phyloP scores from a whole-genome alignment of 169 alveolate genomes.

The Plasmodium ovale region DNA sequence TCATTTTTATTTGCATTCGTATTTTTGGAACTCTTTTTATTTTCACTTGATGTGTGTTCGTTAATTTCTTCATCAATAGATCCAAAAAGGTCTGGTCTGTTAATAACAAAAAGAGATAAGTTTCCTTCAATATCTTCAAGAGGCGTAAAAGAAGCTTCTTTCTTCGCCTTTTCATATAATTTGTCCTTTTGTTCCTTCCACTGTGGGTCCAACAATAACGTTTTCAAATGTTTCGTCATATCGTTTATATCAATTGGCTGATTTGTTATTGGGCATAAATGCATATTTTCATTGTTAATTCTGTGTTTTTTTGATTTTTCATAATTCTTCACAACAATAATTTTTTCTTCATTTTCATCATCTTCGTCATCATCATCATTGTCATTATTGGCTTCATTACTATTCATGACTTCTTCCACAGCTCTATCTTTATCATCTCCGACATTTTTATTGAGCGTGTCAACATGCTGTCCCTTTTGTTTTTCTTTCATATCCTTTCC shows the following conservation, averaged over 20 bases:
- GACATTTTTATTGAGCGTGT: slow-evolving; percentile 40
- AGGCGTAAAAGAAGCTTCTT: slow-evolving; percentile 91
- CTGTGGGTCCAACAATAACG: slow-evolving; percentile 96
- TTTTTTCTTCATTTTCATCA: slow-evolving; percentile 87
- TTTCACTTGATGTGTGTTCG: slow-evolving; percentile 62
- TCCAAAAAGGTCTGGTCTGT: slow-evolving; percentile 94
- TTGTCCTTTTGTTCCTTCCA: slow-evolving; percentile 95
- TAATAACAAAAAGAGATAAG: slow-evolving; percentile 89
- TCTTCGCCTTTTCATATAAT: slow-evolving; percentile 90
- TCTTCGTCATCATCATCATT: slow-evolving; percentile 6
- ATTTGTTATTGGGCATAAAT: slow-evolving; percentile 96
- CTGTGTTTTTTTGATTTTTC: slow-evolving; percentile 84
- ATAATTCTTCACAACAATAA: slow-evolving; percentile 88
- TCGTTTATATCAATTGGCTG: slow-evolving; percentile 93
- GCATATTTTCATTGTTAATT: slow-evolving; percentile 83
- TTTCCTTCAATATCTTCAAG: slow-evolving; percentile 90
- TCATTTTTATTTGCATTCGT: slow-evolving; percentile 22
- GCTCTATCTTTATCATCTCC: slow-evolving; percentile 74
- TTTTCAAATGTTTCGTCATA: slow-evolving; percentile 94
- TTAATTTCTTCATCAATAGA: slow-evolving; percentile 91
- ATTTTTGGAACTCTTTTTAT: slow-evolving; percentile 33
- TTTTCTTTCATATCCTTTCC: slow-evolving; percentile 17
- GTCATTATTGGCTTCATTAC: neutral
- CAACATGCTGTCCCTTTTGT: slow-evolving; percentile 15
- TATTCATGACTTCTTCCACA: too few relatives aligned